Evolutionary conservation across 176 grass and related monocot genomes (phyloP), one percentile per base, ranked within the genome.

Genomic region (Leersia perrieri): DNA sequence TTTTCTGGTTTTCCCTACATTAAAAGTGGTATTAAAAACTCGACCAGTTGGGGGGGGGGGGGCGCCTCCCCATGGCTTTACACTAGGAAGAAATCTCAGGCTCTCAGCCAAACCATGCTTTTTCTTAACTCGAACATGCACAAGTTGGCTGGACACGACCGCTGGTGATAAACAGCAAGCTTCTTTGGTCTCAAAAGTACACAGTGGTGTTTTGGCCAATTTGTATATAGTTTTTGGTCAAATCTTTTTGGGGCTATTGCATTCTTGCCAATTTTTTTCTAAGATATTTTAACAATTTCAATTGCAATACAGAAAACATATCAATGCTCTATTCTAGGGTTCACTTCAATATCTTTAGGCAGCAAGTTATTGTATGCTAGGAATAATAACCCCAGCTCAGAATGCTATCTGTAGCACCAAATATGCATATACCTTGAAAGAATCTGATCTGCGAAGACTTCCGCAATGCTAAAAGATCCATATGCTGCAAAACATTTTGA

Each of bases 391-490:
- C 60, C 42, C 41, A 86, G 73, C 60, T 33, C 41, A 86, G 73
- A 42, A 83, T 5, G 25, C 58, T 31, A 60, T 28, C 16, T 11
- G 73, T 67, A 66, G 57, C 3, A 72, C 45, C 6, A 58, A 49
- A 79, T 42, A 25, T 34, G 27, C 47, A 75, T 89, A 94, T 89
- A 94, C 92, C 95, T 92, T 63, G 85, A 87, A 81, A 97, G 86
- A 89, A 97, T 53, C 82, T 91, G 90, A 84, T 97, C 92, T 57
- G 90, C 85, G 35, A 97, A 89, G 36, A 72, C n/a, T 67, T 97
- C 90, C 44, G 73, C 88, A 64, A 97, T 87, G 73, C 85, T 94
- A 92, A 97, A 97, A 51, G 95, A 94, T 94, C 95, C 92, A 87
- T 92, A 97, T 13, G 85, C 95, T 97, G 90, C 66, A 90, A 75